Conservation (phyloP, 202 grass and related monocot genomes). For the Cymbopogon flexuosus region DNA sequence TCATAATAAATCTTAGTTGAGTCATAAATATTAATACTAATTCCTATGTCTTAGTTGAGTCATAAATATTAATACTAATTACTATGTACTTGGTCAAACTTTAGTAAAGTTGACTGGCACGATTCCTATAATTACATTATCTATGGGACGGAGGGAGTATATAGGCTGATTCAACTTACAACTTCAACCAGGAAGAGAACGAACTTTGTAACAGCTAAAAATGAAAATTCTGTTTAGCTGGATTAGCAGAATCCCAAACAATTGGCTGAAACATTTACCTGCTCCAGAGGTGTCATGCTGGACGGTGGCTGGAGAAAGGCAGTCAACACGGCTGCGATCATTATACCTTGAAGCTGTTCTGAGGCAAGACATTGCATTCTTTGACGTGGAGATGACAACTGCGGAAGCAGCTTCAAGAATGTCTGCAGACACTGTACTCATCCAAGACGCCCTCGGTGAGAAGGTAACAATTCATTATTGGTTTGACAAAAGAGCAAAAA, state of each 20-base stretch:
- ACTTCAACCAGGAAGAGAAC: not conserved
- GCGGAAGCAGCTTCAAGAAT: constrained; percentile 65
- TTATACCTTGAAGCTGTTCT: constrained; percentile 71
- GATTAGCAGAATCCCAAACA: constrained; percentile 15
- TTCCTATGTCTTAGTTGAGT: too few species aligned
- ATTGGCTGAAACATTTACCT: constrained; percentile 23
- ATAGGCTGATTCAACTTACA: not conserved
- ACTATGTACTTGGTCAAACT: not conserved
- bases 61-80: too few species aligned
- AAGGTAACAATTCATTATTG: constrained; percentile 50
- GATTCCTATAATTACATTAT: too few species aligned
- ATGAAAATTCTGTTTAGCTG: not conserved
- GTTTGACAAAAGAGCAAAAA: not conserved
- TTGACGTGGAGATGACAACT: constrained; percentile 89
- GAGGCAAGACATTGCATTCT: constrained; percentile 74
- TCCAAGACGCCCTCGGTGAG: constrained; percentile 89
- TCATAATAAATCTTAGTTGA: too few species aligned
- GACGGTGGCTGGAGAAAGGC: constrained; percentile 83
- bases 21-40: too few species aligned
- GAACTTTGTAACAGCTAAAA: not conserved
- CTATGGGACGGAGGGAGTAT: not conserved
- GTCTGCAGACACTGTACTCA: constrained; percentile 65
- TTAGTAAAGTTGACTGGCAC: not conserved
- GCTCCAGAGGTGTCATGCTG: constrained; percentile 78
- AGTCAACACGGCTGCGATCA: constrained; percentile 54